Base-by-base conservation (phyloP, 225 moss, liverwort and hornwort genomes). In the Neckera pumila region DNA sequence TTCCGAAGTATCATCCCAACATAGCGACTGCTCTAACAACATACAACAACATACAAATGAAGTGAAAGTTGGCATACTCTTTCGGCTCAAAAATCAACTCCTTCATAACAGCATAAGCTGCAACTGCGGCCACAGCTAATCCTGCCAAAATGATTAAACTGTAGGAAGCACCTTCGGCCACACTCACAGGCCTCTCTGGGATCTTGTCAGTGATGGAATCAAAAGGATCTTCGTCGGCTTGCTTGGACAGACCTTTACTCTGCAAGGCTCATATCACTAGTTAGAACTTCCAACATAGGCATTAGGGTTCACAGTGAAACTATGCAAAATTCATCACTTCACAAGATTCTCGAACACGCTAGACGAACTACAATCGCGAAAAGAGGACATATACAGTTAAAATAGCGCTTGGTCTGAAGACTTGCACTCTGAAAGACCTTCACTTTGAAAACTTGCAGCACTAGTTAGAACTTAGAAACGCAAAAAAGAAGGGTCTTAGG, bases 201-300 rank as follows among this genome's bases (percentile, higher is more conserved):
- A 99, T 96, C 91, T 97, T 99, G 91, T 99, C 99, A 45, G 99
- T 99, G 74, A 99, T 86, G 23, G 99, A 89, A 86, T 97, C 99
- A 65, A 99, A 99, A 49, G 97, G 97, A 82, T 99, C 97, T 85
- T 96, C 99, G 65, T 95, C 94, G 82, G 88, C 60, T 88, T 93
- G 90, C 83, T 85, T 94, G 40, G 85, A 92, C 61, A 94, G 76
- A 77, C 73, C 90, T 92, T 93, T 94, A 71, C 62, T 91, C 93
- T 94, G 93, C 89, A 91, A 77, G 20, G 16, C 14, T 54, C 64
- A 85, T 38, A 62, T 61, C 86, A 38, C 80, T 61, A 38, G 43
- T 88, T 40, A 88, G 43, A 84, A n/a, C 45, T 83, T 51, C 56
- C 54, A 28, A 64, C 42, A 22, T 18, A 22, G 18, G 86, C 53